Evolutionary conservation across 139 green algal genomes (phyloP), one percentile per base, ranked within the genome.

Genomic region (Chlamydomonas schloesseri): DNA sequence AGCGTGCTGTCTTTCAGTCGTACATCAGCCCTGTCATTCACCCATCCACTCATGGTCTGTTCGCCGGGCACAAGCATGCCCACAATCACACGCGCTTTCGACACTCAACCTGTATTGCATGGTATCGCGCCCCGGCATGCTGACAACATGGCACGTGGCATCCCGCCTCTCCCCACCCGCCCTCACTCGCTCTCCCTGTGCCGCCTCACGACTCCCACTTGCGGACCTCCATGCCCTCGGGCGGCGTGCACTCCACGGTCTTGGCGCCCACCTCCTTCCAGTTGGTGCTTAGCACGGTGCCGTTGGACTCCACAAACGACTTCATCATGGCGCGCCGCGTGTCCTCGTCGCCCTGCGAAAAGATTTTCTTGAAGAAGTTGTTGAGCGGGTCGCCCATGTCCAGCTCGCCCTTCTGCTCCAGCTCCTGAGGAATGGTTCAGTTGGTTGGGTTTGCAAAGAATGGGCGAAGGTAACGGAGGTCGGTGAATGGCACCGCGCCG

Each of bases 261-360:
- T 97, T 97, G 20, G 20, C 10, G 20, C 55, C 95, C 23, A 99
- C 94, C 21, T 99, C 98, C 50, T 92, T 93, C 98, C 98, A 99
- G 91, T 99, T 99, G 65, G 98, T 99, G 82, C 93, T 98, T 62
- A 99, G 93, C 78, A 97, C 93, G 0, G 97, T 99, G 50, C 98
- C 98, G 73, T 96, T 96, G 57, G 88, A 95, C 88, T 94, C 73
- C 67, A 92, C 86, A 92, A 97, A 99, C 1, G 92, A 97, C 94
- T 99, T 99, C 92, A 99, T 99, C 98, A 99, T 99, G 31, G 98
- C 98, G 2, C 97, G 92, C 71, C 94, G 89, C 46, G 86, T 81
- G 53, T 91, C 87, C 77, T 93, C 91, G 67, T 91, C 82, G 37
- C 91, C 91, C 73, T 88, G 73, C 31, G 82, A 50, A 46, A 93